Percentiles rank a stretch among this genome's conserved stretches.
These are phyloP conservation scores for Nissolia schottii DNA, from an alignment of 306 rosid genomes.

Conservation along the genomic window DNA sequence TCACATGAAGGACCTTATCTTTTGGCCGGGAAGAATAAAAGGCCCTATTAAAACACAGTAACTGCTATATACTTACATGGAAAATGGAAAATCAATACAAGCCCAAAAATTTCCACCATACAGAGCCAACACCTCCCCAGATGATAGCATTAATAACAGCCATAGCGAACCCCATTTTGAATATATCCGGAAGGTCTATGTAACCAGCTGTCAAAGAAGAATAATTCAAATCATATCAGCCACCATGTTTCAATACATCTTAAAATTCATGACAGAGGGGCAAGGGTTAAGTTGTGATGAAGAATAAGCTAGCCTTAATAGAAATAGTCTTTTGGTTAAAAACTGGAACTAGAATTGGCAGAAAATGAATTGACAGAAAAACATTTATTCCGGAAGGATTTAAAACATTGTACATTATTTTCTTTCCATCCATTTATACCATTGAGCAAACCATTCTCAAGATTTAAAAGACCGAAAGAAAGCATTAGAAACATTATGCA, in stretches of 20 bases:
- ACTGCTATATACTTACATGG: conserved; percentile 37
- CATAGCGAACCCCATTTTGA: conserved; percentile 71
- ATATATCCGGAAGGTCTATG: conserved; percentile 74
- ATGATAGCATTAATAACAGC: conserved; percentile 65
- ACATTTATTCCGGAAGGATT: background rate
- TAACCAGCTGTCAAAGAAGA: conserved; percentile 76
- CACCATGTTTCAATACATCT: conserved; percentile 1
- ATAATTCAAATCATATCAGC: conserved; percentile 28
- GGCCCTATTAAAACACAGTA: conserved; percentile 11
- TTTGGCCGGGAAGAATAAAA: conserved; percentile 28
- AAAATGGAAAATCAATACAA: conserved; percentile 53
- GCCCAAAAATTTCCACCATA: conserved; percentile 97
- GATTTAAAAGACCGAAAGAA: background rate
- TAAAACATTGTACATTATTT: background rate
- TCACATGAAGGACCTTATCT: conserved; percentile 28
- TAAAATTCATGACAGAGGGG: background rate
- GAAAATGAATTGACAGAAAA: background rate
- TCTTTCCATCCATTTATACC: background rate
- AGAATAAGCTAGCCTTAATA: background rate
- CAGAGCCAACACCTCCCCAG: conserved; percentile 69
- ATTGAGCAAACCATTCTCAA: background rate
- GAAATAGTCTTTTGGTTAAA: conserved; percentile 9
- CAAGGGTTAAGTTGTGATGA: background rate
- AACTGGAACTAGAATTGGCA: conserved; percentile 11
- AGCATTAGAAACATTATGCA: background rate